Evolutionary conservation across 768 basidiomycete species (phyloP).

Genomic region (Lentinus brumalis): DNA sequence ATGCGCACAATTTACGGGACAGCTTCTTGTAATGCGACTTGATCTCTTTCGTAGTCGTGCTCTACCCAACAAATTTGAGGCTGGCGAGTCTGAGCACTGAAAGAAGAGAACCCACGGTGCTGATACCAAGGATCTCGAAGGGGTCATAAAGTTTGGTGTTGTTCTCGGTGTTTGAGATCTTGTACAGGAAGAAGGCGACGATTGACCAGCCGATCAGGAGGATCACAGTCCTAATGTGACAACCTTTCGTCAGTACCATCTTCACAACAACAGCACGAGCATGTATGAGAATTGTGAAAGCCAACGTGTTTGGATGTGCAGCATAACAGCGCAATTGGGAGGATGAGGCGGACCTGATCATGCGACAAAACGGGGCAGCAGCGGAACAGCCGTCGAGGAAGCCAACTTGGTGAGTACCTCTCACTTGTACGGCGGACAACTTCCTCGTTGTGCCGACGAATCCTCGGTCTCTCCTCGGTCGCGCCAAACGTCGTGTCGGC

Average conservation of each 20-base stretch:
- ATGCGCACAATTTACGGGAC: conserved; percentile 76
- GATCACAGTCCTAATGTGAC: conserved; percentile 52
- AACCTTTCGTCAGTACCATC: conserved; percentile 7
- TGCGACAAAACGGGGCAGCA: too few relatives aligned
- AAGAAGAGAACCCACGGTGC: conserved; percentile 48
- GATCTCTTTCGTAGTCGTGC: conserved; percentile 82
- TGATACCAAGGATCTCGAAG: conserved; percentile 88
- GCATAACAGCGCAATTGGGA: too few relatives aligned
- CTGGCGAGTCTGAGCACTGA: too few relatives aligned
- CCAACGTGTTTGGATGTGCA: too few relatives aligned
- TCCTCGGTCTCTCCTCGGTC: too few relatives aligned
- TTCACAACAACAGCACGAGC: neutral
- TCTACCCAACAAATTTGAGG: conserved; percentile 40
- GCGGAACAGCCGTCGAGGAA: too few relatives aligned
- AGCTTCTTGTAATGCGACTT: conserved; percentile 95
- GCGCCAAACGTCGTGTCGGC: too few relatives aligned
- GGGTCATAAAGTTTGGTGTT: conserved; percentile 87
- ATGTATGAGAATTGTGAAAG: too few relatives aligned
- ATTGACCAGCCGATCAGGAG: conserved; percentile 73
- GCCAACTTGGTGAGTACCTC: too few relatives aligned
- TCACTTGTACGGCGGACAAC: too few relatives aligned
- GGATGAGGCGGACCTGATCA: too few relatives aligned
- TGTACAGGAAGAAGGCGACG: conserved; percentile 69
- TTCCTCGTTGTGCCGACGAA: too few relatives aligned
- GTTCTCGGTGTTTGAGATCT: conserved; percentile 54